Percentiles rank a stretch among this genome's conserved stretches.
phyloP scores from a whole-genome alignment of 352 stramenopile species.

The Phytophthora vignae region DNA sequence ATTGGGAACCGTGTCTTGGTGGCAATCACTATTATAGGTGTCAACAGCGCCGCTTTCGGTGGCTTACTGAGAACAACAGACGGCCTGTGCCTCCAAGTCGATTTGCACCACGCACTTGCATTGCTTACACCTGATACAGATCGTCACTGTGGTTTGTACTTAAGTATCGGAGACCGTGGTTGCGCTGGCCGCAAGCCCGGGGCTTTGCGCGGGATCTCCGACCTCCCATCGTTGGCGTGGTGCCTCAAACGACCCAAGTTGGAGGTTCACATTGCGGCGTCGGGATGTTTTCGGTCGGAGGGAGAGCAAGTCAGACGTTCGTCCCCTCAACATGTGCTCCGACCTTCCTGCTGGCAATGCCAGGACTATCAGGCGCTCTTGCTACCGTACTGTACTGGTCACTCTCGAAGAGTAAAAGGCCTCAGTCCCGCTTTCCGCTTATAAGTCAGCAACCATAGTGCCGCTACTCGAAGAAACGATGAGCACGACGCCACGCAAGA shows the following conservation, averaged over 20 bases:
- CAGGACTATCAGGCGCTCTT: conserved; percentile 7
- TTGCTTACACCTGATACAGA: conserved; percentile 3
- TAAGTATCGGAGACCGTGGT: conserved; percentile 3
- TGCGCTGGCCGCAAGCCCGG: conserved; percentile 1
- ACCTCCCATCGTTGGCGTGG: conserved; percentile 35
- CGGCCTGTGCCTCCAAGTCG: not conserved
- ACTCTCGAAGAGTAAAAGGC: not conserved
- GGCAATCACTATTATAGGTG: not conserved
- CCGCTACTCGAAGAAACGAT: conserved; percentile 41
- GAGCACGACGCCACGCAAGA: conserved; percentile 34
- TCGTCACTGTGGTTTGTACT: not conserved
- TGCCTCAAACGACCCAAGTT: conserved; percentile 9
- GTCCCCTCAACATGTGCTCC: conserved; percentile 14
- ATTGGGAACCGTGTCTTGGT: conserved; percentile 19
- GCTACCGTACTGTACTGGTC: conserved; percentile 1
- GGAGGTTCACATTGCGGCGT: conserved; percentile 23
- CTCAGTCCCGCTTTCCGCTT: conserved; percentile 24
- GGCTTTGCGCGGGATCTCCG: conserved; percentile 20
- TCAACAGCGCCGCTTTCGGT: conserved; percentile 7
- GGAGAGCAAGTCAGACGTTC: conserved; percentile 6
- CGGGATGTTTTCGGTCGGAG: conserved; percentile 15
- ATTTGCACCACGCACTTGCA: conserved; percentile 19
- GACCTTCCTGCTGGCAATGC: conserved; percentile 5
- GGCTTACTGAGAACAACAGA: conserved; percentile 11
- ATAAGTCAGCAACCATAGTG: conserved; percentile 36